Evolutionary conservation across 352 stramenopile species (phyloP).

Genomic region (Phytophthora pisi): DNA sequence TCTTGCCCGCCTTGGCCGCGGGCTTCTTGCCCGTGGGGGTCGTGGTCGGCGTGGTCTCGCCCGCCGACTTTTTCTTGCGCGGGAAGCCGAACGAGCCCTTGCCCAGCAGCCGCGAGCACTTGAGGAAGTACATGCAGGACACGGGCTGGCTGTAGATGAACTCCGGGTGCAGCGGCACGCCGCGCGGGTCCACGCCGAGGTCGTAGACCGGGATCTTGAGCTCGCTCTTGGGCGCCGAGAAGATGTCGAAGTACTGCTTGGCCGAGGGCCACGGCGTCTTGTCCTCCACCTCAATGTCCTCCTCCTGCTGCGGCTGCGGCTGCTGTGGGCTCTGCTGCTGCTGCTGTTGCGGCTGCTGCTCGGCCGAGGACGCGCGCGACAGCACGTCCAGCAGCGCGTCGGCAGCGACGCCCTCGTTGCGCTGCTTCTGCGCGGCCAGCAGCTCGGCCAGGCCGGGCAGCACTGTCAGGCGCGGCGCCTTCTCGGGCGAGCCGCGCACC

Average conservation of each 20-base stretch:
- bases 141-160: conserved; percentile 79
- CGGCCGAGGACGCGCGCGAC: conserved; percentile 23
- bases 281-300: conserved; percentile 57
- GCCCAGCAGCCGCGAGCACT: conserved; percentile 59
- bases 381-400: conserved; percentile 23
- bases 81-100: conserved; percentile 78
- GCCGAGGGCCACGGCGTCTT: conserved; percentile 82
- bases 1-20: conserved; percentile 33
- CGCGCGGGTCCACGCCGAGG: conserved; percentile 70
- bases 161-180: conserved; percentile 71
- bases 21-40: conserved; percentile 31
- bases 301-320: conserved; percentile 26
- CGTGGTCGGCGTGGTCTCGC: conserved; percentile 9
- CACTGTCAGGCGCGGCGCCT: conserved; percentile 35
- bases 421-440: conserved; percentile 39
- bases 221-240: conserved; percentile 40
- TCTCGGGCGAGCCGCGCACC: conserved; percentile 17
- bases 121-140: conserved; percentile 83
- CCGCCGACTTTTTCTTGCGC: conserved; percentile 53
- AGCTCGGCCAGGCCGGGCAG: conserved; percentile 45
- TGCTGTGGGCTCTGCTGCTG: conserved; percentile 15
- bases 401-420: conserved; percentile 17
- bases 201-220: conserved; percentile 71
- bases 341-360: conserved; percentile 21
- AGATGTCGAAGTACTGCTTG: conserved; percentile 65